These are phyloP conservation scores for Trichosporon inkin DNA, from an alignment of 1,284 basidiomycete species.

Conservation along the genomic window DNA sequence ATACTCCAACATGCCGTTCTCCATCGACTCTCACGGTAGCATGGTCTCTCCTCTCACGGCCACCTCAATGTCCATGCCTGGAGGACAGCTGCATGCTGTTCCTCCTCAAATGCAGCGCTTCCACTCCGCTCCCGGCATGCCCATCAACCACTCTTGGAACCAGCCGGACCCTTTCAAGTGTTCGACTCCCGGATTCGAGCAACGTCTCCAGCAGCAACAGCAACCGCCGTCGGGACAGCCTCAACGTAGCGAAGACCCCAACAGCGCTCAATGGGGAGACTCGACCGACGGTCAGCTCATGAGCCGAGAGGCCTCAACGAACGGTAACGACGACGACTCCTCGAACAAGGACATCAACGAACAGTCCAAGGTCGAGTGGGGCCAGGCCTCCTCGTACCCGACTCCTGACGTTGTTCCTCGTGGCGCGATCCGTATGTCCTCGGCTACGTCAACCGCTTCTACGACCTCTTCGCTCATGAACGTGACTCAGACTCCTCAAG, in stretches of 20 bases:
- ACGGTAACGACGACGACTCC: background rate
- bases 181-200: conserved; percentile 14
- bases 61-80: conserved; percentile 9
- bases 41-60: conserved; percentile 14
- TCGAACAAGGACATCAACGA: conserved; percentile 16
- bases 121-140: conserved; percentile 39
- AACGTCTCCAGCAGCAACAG: conserved; percentile 12
- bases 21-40: conserved; percentile 21
- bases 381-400: conserved; percentile 6
- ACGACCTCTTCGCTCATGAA: conserved; percentile 29
- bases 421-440: conserved; percentile 16
- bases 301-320: background rate
- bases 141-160: conserved; percentile 29
- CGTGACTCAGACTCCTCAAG: conserved; percentile 18
- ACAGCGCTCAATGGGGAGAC: conserved; percentile 31
- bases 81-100: conserved; percentile 33
- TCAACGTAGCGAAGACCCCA: conserved; percentile 5
- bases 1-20: conserved; percentile 24
- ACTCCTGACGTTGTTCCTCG: background rate
- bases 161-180: conserved; percentile 20
- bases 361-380: conserved; percentile 22
- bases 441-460: conserved; percentile 29
- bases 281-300: conserved; percentile 13
- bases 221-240: conserved; percentile 19
- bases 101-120: conserved; percentile 42